Evolutionary conservation across 2,329 filamentous ascomycete species (phyloP).

Genomic region (Emmonsiellopsis sp.): DNA sequence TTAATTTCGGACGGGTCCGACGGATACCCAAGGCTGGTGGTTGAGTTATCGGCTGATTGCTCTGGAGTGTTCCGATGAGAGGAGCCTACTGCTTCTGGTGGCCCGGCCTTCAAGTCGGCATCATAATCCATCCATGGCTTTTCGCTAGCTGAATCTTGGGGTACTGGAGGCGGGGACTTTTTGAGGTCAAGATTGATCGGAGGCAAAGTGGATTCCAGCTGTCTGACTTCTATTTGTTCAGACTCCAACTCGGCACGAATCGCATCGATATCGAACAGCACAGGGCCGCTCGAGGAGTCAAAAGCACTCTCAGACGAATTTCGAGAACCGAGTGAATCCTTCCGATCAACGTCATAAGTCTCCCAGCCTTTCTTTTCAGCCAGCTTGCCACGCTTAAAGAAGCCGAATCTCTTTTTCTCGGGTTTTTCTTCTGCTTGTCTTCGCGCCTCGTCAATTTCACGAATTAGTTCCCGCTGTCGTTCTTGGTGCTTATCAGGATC

Average conservation of each 20-base stretch:
- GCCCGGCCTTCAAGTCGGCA: background rate
- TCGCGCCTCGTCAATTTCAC: conserved; percentile 90
- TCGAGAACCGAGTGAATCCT: conserved; percentile 20
- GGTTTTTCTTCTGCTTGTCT: conserved; percentile 75
- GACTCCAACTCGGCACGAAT: conserved; percentile 77
- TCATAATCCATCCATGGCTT: background rate
- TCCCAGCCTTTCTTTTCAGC: conserved; percentile 84
- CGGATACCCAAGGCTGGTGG: background rate
- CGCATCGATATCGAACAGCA: conserved; percentile 92
- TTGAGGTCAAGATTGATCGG: conserved; percentile 71
- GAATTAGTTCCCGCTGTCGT: conserved; percentile 85
- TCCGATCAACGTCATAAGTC: conserved; percentile 65
- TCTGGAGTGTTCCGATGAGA: background rate
- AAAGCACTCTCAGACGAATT: conserved; percentile 18
- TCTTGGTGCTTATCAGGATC: conserved; percentile 87
- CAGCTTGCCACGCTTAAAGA: conserved; percentile 70
- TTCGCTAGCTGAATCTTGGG: conserved; percentile 5
- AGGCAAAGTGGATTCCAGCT: conserved; percentile 79
- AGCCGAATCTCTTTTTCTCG: conserved; percentile 60
- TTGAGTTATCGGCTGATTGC: background rate
- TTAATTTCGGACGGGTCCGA: background rate
- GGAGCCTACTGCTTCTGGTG: background rate
- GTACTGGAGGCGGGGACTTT: conserved; percentile 13
- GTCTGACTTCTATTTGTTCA: conserved; percentile 61
- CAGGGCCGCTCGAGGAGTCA: conserved; percentile 35